Base-by-base conservation (phyloP, 129 eudicot species). In the Mikania micrantha region DNA sequence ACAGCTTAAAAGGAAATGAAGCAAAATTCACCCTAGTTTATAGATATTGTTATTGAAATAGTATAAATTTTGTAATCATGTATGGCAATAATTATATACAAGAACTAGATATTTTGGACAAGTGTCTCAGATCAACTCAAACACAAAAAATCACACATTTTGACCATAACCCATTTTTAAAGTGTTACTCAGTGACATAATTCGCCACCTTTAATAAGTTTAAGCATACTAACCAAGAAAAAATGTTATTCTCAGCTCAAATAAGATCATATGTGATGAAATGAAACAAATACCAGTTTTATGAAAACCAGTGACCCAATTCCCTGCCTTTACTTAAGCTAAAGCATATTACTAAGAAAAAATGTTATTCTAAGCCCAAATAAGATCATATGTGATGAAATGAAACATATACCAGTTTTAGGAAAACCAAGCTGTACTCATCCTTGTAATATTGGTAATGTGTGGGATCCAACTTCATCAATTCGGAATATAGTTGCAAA, bases 361-460 rank as follows among this genome's bases (percentile, higher is more conserved):
- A 44, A 35, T 41, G 48, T 42, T 31, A 48, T 21, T 49, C 44
- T 31, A 36, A 27, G 3, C 7, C 59, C 29, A 74, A 32, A 66
- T 15, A 74, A 29, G 28, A 59, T 22, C 29, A 45, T 60, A 36
- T 4, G 60, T 39, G 54, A 49, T 4, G 60, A 27, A 34, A 48
- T 32, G 77, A 65, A 19, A 52, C 60, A 64, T 4, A 39, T 73
- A 93, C 99, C 99, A 86, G 83, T 57, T 82, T 85, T 35, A 86
- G 49, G 27, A 86, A 78, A 29, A 82, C 90, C 59, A 81, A 77
- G 75, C 99, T 93, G 85, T 81, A 71, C 60, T 93, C 83, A 70
- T 93, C 95, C 74, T 84, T 81, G 66, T 93, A 93, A 68, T 82
- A 89, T 70, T 86, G 85, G 70, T 74, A 71, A 79, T 93, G 99